phyloP scores from a whole-genome alignment of 2,329 filamentous ascomycete genomes.

The Verticillium zaregamsianum region DNA sequence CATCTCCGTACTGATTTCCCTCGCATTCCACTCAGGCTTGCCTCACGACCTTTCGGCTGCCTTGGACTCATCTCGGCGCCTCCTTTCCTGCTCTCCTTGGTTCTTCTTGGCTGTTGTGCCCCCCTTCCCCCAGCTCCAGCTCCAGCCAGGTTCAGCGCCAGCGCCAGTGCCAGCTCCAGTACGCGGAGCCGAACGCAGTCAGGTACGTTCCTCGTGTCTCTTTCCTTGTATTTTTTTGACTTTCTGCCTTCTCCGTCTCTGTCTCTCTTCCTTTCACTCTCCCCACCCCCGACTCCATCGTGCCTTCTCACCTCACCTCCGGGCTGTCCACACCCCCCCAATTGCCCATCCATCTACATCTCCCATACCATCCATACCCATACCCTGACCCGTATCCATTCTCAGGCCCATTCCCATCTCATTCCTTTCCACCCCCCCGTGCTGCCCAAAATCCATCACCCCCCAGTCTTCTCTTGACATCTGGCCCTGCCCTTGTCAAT shows the following conservation, averaged over 20 bases:
- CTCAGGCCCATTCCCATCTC: slow-evolving; percentile 1
- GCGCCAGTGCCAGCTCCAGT: background rate
- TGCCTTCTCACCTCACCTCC: background rate
- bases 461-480: slow-evolving; percentile 1
- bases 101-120: background rate
- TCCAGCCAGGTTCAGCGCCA: background rate
- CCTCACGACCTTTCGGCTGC: background rate
- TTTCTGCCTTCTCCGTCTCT: slow-evolving; percentile 3
- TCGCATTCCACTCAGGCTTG: background rate
- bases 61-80: background rate
- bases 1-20: background rate
- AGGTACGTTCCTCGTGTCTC: background rate
- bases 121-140: background rate
- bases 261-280: background rate
- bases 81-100: background rate
- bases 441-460: background rate
- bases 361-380: background rate
- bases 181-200: background rate
- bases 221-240: background rate
- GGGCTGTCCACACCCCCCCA: background rate
- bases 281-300: background rate
- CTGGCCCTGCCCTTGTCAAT: background rate
- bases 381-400: background rate
- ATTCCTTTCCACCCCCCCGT: slow-evolving; percentile 2
- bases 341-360: slow-evolving; percentile 1